phyloP scores from a whole-genome alignment of 139 green algal genomes.

The Marvania coccoides region DNA sequence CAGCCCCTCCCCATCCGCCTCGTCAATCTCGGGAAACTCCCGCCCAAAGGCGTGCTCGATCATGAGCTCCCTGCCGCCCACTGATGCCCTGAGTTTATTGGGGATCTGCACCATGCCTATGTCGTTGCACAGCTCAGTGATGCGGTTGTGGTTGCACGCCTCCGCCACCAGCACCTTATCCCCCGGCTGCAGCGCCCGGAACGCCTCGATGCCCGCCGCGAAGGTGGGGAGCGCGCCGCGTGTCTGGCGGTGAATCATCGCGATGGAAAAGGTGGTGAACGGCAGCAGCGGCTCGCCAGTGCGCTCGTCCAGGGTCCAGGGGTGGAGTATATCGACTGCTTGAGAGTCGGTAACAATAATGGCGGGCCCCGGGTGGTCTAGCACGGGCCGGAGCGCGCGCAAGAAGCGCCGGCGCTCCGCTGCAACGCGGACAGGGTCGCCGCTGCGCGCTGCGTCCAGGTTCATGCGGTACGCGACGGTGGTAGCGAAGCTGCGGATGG shows the following conservation, averaged over 20 bases:
- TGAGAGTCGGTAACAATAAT: constrained; percentile 57
- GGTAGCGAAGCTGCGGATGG: constrained; percentile 42
- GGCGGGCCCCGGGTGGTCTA: constrained; percentile 34
- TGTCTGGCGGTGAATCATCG: constrained; percentile 45
- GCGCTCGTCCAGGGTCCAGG: constrained; percentile 43
- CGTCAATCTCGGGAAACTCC: constrained; percentile 22
- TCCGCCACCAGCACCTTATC: constrained; percentile 49
- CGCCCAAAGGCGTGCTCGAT: constrained; percentile 52
- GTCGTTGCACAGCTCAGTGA: constrained; percentile 57
- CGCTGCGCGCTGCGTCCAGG: constrained; percentile 36
- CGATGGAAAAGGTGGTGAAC: constrained; percentile 59
- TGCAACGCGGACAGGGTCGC: constrained; percentile 15
- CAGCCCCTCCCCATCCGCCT: constrained; percentile 7
- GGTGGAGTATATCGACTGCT: constrained; percentile 58
- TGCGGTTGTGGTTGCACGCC: constrained; percentile 67
- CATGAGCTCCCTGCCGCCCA: neutral
- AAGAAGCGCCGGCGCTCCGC: constrained; percentile 42
- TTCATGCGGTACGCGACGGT: constrained; percentile 52
- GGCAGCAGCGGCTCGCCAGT: constrained; percentile 34
- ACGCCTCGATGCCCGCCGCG: constrained; percentile 32
- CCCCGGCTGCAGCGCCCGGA: constrained; percentile 4
- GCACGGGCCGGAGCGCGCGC: constrained; percentile 28
- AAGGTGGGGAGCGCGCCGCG: constrained; percentile 44
- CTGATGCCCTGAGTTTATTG: neutral
- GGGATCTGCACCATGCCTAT: constrained; percentile 52